Evolutionary conservation across 352 stramenopile species (phyloP), one percentile per base, ranked within the genome.

Genomic region (Peronospora belbahrii): DNA sequence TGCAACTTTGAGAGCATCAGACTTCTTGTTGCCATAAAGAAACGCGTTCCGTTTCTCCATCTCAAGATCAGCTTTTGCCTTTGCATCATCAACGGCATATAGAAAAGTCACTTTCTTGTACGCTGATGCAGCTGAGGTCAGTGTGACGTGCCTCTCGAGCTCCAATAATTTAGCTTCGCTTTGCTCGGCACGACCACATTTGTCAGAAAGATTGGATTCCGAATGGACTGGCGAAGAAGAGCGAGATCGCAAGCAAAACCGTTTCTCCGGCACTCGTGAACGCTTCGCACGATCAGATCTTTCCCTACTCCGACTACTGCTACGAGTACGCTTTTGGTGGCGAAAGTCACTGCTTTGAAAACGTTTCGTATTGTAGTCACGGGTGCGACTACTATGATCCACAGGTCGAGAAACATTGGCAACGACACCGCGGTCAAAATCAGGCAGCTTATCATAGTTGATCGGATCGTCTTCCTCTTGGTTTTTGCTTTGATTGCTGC

Each of bases 371-470:
- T 57, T 27, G 15, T 49, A 41, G 7, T 47, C 42, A 11, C 35
- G 52, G 25, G 42, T 42, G 11, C 20, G 38, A 17, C 30, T 25
- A 45, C 39, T 18, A 18, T 39, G 31, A 27, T 57, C 17, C n/a
- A 66, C 53, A 39, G 49, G 49, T 44, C 45, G 45, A 9, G 39
- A 57, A 24, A 18, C 42, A 22, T 52, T 62, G 2, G 42, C 48
- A n/a, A 48, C 63, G 2, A 43, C 45, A n/a, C 58, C 40, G 18
- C 62, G 56, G 11, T 80, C 71, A 54, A 86, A 86, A 45, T 83
- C 66, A 0, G 76, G 78, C 6, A 93, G 30, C 37, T 83, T 88
- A 4, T 77, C 72, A 41, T 88, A 90, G 35, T 93, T 73, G n/a
- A 90, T 88, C 3, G 72, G 70, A 44, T 75, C 67, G 0, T 89